Conservation (phyloP, 345 rosid genomes). For the Luvunga scandens region DNA sequence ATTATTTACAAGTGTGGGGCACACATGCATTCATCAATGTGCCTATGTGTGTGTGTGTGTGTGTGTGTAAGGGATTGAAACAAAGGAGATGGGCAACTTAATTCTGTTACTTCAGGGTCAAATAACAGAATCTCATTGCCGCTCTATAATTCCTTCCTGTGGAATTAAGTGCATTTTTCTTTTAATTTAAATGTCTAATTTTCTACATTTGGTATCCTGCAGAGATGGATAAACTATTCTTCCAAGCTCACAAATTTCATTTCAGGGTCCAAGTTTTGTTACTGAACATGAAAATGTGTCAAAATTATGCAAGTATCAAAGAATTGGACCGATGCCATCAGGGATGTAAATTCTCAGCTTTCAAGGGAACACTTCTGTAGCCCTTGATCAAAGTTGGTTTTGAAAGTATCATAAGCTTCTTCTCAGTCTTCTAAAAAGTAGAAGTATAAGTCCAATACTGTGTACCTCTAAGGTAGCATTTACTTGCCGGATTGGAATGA, state of each 20-base stretch:
- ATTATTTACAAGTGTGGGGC: too few species aligned
- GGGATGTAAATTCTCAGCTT: background rate
- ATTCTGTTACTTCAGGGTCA: background rate
- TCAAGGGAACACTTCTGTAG: background rate
- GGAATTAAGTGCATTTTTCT: background rate
- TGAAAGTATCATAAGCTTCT: background rate
- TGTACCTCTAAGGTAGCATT: background rate
- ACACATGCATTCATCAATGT: background rate
- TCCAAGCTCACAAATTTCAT: background rate
- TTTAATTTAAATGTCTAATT: background rate
- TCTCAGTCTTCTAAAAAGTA: background rate
- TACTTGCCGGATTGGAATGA: accelerated
- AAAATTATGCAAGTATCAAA: background rate
- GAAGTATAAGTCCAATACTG: too few species aligned
- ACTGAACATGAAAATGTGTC: background rate
- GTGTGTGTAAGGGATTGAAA: background rate
- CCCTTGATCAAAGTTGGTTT: background rate
- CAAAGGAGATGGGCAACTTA: background rate
- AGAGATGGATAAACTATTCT: background rate
- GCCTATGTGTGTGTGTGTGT: background rate
- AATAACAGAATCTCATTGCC: background rate
- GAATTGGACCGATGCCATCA: background rate
- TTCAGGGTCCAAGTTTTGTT: background rate
- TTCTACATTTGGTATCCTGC: background rate
- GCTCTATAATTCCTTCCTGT: background rate